These are phyloP conservation scores for Lodderomyces elongisporus DNA, from an alignment of 1,139 yeast species.

Conservation along the genomic window DNA sequence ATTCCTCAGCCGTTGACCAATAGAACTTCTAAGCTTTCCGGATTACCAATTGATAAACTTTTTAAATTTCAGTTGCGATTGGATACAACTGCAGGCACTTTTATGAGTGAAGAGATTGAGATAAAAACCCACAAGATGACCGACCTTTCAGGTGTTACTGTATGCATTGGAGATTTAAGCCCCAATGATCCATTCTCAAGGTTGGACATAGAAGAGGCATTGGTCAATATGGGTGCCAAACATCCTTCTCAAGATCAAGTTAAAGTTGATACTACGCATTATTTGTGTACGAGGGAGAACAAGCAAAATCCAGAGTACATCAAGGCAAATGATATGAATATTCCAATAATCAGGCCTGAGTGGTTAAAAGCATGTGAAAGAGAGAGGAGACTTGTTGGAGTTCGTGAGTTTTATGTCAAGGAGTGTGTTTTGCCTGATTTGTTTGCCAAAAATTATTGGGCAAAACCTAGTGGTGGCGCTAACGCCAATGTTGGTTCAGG, in stretches of 20 bases:
- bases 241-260: conserved; percentile 64
- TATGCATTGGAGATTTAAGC: conserved; percentile 79
- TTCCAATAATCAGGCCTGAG: conserved; percentile 93
- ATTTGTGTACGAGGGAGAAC: conserved; percentile 67
- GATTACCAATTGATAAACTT: conserved; percentile 79
- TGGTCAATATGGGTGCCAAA: conserved; percentile 71
- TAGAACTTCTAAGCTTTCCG: conserved; percentile 83
- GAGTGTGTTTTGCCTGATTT: conserved; percentile 48
- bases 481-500: conserved; percentile 4
- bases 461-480: conserved; percentile 6
- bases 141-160: conserved; percentile 87
- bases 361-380: conserved; percentile 94
- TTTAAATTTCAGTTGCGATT: conserved; percentile 77
- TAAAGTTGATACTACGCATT: conserved; percentile 90
- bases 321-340: conserved; percentile 80
- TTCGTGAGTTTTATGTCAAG: conserved; percentile 70
- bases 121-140: conserved; percentile 95
- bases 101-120: conserved; percentile 59
- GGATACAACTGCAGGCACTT: conserved; percentile 86
- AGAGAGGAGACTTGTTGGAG: conserved; percentile 89
- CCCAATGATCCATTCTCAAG: conserved; percentile 53
- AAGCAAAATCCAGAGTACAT: conserved; percentile 57
- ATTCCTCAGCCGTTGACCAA: conserved; percentile 81
- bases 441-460: conserved; percentile 42
- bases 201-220: conserved; percentile 60